A percentile compares a stretch with the other conserved stretches of the same genome.
Evolutionary conservation across 2,329 filamentous ascomycete genomes (phyloP).

Genomic region (Pseudomassariella vexata): DNA sequence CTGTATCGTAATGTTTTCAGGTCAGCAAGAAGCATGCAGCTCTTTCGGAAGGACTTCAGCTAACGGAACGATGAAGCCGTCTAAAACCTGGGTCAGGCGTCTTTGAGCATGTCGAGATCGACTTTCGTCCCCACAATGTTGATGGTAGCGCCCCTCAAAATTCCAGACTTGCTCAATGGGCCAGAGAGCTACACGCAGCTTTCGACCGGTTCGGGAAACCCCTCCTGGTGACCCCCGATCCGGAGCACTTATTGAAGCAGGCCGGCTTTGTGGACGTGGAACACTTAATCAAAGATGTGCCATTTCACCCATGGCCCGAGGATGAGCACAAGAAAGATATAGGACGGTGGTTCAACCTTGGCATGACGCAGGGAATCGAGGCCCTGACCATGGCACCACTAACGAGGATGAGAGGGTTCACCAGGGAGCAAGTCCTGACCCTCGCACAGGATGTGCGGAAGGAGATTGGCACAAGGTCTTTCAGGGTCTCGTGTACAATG

Average conservation of each 20-base stretch:
- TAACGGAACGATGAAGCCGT: constrained; percentile 47
- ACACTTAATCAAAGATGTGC: constrained; percentile 62
- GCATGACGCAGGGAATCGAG: constrained; percentile 66
- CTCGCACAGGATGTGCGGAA: constrained; percentile 58
- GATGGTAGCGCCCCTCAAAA: constrained; percentile 53
- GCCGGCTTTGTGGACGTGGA: constrained; percentile 77
- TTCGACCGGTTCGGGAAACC: constrained; percentile 61
- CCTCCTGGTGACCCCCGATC: constrained; percentile 53
- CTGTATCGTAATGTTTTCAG: constrained; percentile 66
- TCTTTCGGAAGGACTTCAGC: constrained; percentile 5
- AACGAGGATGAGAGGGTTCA: constrained; percentile 57
- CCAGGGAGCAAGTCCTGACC: constrained; percentile 53
- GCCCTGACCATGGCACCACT: constrained; percentile 70
- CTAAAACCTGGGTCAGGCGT: constrained; percentile 69
- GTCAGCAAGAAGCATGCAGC: constrained; percentile 30
- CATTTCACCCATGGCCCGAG: constrained; percentile 67
- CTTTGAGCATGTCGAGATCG: constrained; percentile 86
- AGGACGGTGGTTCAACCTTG: constrained; percentile 79
- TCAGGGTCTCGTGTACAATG: constrained; percentile 71
- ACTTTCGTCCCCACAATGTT: constrained; percentile 70
- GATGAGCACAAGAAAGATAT: constrained; percentile 61
- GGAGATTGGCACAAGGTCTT: constrained; percentile 63
- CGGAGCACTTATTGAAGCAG: constrained; percentile 53
- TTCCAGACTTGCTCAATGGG: constrained; percentile 63
- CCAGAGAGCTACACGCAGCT: constrained; percentile 58